Conservation (phyloP, 805 yeast genomes). For the Pichia manshurica region DNA sequence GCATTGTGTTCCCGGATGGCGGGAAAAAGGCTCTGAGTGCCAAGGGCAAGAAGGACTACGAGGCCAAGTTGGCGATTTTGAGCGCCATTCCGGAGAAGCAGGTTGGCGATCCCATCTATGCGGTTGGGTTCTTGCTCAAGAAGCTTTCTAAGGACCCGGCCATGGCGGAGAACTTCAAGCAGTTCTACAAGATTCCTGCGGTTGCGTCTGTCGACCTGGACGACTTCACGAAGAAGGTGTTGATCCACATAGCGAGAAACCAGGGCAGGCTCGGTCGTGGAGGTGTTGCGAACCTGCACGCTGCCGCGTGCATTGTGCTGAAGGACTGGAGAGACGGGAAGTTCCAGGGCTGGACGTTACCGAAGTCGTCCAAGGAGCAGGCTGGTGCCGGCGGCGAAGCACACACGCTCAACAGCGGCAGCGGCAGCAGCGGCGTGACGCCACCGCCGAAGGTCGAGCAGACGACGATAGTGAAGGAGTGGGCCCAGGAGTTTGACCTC, state of each 20-base stretch:
- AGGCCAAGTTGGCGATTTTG: slow-evolving; percentile 82
- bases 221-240: slow-evolving; percentile 76
- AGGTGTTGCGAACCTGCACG: slow-evolving; percentile 82
- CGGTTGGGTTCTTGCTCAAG: slow-evolving; percentile 70
- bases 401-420: slow-evolving; percentile 28
- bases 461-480: slow-evolving; percentile 75
- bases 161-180: slow-evolving; percentile 71
- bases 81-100: slow-evolving; percentile 87
- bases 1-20: slow-evolving; percentile 81
- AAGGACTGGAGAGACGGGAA: slow-evolving; percentile 98
- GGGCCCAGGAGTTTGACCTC: slow-evolving; percentile 93
- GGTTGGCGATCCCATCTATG: slow-evolving; percentile 77
- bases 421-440: slow-evolving; percentile 32
- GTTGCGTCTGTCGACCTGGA: slow-evolving; percentile 66
- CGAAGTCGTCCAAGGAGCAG: slow-evolving; percentile 39
- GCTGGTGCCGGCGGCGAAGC: slow-evolving; percentile 30
- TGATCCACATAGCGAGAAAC: slow-evolving; percentile 88
- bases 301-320: slow-evolving; percentile 77
- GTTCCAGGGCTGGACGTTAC: slow-evolving; percentile 84
- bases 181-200: slow-evolving; percentile 74
- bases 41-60: slow-evolving; percentile 54
- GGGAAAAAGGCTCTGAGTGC: slow-evolving; percentile 34
- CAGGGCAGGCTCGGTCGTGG: slow-evolving; percentile 91
- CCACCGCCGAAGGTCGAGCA: slow-evolving; percentile 48
- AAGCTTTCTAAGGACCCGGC: slow-evolving; percentile 66